Conservation (phyloP, 2,329 filamentous ascomycete species). For the Calonectria naviculata region DNA sequence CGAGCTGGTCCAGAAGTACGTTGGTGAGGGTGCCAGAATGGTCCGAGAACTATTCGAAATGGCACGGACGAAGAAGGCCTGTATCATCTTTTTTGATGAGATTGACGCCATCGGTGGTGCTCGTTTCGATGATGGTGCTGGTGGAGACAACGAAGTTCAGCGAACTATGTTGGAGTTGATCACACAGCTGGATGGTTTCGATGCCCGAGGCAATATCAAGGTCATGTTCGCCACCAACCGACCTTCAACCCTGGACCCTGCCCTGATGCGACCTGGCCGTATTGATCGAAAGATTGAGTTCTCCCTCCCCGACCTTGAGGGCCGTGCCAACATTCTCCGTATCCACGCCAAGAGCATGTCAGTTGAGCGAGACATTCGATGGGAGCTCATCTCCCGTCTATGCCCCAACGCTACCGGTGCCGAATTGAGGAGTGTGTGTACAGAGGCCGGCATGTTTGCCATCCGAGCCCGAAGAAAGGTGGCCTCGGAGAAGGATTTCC, state of each 20-base stretch:
- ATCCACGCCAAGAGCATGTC: conserved; percentile 99
- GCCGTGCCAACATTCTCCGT: conserved; percentile 94
- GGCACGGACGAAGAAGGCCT: conserved; percentile 99
- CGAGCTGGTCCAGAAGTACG: conserved; percentile 98
- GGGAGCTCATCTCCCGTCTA: conserved; percentile 96
- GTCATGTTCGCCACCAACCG: conserved; percentile 99
- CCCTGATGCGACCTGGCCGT: conserved; percentile 95
- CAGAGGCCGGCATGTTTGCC: conserved; percentile 98
- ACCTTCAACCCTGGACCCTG: conserved; percentile 95
- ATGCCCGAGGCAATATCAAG: conserved; percentile 97
- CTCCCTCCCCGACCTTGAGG: conserved; percentile 95
- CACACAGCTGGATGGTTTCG: conserved; percentile 96
- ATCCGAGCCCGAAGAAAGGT: conserved; percentile 96
- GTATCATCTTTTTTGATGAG: conserved; percentile 98
- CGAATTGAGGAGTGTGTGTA: conserved; percentile 95
- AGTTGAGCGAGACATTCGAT: conserved; percentile 97
- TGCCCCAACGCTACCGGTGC: conserved; percentile 98
- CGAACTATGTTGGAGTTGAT: conserved; percentile 98
- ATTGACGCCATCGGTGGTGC: conserved; percentile 96
- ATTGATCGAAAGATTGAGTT: conserved; percentile 99
- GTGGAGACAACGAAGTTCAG: conserved; percentile 97
- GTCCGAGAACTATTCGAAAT: conserved; percentile 99
- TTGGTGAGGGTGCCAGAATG: conserved; percentile 98
- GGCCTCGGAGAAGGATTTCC: conserved; percentile 97
- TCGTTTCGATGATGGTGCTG: conserved; percentile 95